Conservation (phyloP, 2,329 filamentous ascomycete genomes). For the Exophiala alcalophila region DNA sequence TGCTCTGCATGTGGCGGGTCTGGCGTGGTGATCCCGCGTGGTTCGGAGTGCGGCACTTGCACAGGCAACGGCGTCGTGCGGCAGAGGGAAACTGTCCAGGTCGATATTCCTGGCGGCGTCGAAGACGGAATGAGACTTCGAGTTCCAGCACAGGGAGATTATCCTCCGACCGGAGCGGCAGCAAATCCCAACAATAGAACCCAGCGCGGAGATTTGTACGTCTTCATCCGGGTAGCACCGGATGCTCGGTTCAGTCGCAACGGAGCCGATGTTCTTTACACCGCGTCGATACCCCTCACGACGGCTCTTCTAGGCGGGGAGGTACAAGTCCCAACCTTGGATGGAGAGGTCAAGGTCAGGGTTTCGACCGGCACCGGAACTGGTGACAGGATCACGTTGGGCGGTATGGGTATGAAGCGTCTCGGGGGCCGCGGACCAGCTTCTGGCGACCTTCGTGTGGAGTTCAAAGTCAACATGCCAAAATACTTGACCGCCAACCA, state of each 20-base stretch:
- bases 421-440: conserved; percentile 65
- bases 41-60: conserved; percentile 77
- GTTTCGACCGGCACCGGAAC: conserved; percentile 88
- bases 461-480: conserved; percentile 93
- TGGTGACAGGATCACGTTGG: conserved; percentile 83
- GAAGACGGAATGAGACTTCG: conserved; percentile 94
- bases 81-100: conserved; percentile 75
- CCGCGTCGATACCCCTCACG: conserved; percentile 83
- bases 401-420: conserved; percentile 91
- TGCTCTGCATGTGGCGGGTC: conserved; percentile 78
- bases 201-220: conserved; percentile 84
- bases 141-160: conserved; percentile 82
- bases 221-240: conserved; percentile 82
- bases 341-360: conserved; percentile 85
- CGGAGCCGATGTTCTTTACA: conserved; percentile 89
- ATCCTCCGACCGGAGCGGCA: conserved; percentile 70
- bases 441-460: conserved; percentile 81
- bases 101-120: conserved; percentile 92
- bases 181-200: conserved; percentile 61
- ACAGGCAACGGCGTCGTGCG: conserved; percentile 78
- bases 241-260: conserved; percentile 85
- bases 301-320: conserved; percentile 91
- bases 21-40: conserved; percentile 71
- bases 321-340: conserved; percentile 82
- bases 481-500: conserved; percentile 92